These are phyloP conservation scores for Bipolaris oryzae DNA, from an alignment of 2,329 filamentous ascomycete genomes.

Conservation along the genomic window DNA sequence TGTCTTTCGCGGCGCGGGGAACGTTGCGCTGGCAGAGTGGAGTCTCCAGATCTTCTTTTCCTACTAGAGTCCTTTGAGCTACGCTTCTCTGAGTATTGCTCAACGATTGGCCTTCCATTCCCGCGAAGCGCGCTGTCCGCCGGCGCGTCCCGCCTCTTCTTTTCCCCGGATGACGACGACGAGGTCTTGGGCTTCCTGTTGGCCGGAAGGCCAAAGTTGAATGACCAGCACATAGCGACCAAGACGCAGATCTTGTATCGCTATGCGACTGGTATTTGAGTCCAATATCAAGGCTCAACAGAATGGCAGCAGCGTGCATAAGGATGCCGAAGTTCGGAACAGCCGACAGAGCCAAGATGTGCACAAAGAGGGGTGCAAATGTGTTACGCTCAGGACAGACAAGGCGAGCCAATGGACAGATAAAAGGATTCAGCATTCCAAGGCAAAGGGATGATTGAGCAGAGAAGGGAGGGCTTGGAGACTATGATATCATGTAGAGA, in stretches of 20 bases:
- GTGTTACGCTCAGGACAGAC: slow-evolving; percentile 40
- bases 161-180: slow-evolving; percentile 35
- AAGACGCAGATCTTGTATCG: slow-evolving; percentile 30
- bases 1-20: slow-evolving; percentile 34
- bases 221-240: slow-evolving; percentile 48
- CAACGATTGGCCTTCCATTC: slow-evolving; percentile 30
- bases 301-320: slow-evolving; percentile 30
- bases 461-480: slow-evolving; percentile 27
- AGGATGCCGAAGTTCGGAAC: slow-evolving; percentile 38
- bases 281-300: slow-evolving; percentile 18
- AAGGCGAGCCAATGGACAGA: slow-evolving; percentile 28
- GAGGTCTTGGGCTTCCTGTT: slow-evolving; percentile 39
- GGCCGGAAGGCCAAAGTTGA: slow-evolving; percentile 39
- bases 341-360: slow-evolving; percentile 24
- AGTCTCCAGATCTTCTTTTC: slow-evolving; percentile 35
- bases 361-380: slow-evolving; percentile 32
- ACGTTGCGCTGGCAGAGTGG: slow-evolving; percentile 23
- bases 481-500: slow-evolving; percentile 44
- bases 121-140: slow-evolving; percentile 32
- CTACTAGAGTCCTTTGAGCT: slow-evolving; percentile 34
- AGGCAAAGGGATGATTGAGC: slow-evolving; percentile 33
- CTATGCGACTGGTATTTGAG: slow-evolving; percentile 32
- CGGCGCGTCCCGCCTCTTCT: slow-evolving; percentile 39
- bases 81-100: slow-evolving; percentile 40
- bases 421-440: slow-evolving; percentile 29